A percentile compares a stretch with the other conserved stretches of the same genome.
Conservation (phyloP, 305 asterid genomes). For the Solanum hybrid region DNA sequence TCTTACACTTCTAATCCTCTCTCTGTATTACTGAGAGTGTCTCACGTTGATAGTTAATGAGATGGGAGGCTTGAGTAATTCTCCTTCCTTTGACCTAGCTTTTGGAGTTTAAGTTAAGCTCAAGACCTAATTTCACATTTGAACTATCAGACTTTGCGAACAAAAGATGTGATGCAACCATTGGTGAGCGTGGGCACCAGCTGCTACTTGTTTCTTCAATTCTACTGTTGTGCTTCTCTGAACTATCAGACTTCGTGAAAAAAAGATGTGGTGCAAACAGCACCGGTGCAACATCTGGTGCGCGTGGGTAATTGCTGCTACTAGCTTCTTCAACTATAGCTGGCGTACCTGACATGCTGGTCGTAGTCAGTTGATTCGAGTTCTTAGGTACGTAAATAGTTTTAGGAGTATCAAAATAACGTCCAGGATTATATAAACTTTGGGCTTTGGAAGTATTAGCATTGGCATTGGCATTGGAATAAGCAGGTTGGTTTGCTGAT, state of each 20-base stretch:
- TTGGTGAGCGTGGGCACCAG: slow-evolving; percentile 13
- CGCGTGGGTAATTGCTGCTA: background rate
- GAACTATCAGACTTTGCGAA: background rate
- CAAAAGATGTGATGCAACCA: background rate
- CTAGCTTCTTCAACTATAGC: slow-evolving; percentile 7
- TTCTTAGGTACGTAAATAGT: background rate
- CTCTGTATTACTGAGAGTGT: background rate
- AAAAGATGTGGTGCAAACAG: slow-evolving; percentile 9
- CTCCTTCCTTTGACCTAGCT: background rate
- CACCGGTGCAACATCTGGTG: slow-evolving; percentile 16
- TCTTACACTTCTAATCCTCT: background rate
- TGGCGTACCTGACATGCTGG: slow-evolving; percentile 16
- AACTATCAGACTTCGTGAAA: slow-evolving; percentile 4
- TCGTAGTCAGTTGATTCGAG: slow-evolving; percentile 7
- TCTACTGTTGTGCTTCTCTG: slow-evolving; percentile 3
- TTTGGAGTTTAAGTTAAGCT: background rate
- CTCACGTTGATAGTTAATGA: background rate
- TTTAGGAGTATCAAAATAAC: background rate
- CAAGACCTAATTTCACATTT: background rate
- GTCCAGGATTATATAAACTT: slow-evolving; percentile 4
- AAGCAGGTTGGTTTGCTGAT: background rate
- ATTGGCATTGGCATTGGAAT: background rate
- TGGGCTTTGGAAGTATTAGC: slow-evolving; percentile 2
- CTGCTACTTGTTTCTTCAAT: slow-evolving; percentile 4
- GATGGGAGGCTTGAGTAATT: background rate